phyloP scores from a whole-genome alignment of 2,329 filamentous ascomycete genomes.

The Stagonosporopsis chrysanthemi region DNA sequence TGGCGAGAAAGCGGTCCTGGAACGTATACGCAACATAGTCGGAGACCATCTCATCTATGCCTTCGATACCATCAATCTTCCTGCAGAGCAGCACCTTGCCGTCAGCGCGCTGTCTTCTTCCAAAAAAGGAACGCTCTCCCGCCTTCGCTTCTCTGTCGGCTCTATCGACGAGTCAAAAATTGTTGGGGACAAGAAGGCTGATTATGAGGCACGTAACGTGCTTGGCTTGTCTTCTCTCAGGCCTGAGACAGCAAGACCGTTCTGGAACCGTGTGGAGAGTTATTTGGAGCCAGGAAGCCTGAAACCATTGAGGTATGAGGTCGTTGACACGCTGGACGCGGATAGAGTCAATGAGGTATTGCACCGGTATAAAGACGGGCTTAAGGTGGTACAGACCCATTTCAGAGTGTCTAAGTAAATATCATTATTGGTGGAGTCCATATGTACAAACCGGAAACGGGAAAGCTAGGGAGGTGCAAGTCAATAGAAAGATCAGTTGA shows the following conservation, averaged over 20 bases:
- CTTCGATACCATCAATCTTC: slow-evolving; percentile 2
- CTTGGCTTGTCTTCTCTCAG: not conserved
- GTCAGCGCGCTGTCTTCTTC: slow-evolving; percentile 2
- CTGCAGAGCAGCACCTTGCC: not conserved
- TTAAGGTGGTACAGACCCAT: not conserved
- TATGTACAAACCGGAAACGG: too few relatives aligned
- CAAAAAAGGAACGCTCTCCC: not conserved
- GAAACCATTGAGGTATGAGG: not conserved
- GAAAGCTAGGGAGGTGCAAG: too few relatives aligned
- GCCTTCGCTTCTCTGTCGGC: slow-evolving; percentile 1
- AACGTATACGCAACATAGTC: not conserved
- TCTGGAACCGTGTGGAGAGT: not conserved
- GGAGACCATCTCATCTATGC: not conserved
- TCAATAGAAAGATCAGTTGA: too few relatives aligned
- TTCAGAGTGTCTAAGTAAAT: slow-evolving; percentile 2
- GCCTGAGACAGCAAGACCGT: not conserved
- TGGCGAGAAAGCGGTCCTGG: not conserved
- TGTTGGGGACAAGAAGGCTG: not conserved
- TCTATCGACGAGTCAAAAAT: slow-evolving; percentile 4
- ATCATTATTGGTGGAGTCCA: too few relatives aligned
- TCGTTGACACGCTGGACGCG: not conserved
- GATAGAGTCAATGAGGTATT: not conserved
- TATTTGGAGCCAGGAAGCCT: not conserved
- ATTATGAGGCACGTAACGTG: slow-evolving; percentile 1
- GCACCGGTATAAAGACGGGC: not conserved